Evolutionary conservation across 2,329 filamentous ascomycete genomes (phyloP), one percentile per base, ranked within the genome.

Genomic region (Clarireedia monteithiana): DNA sequence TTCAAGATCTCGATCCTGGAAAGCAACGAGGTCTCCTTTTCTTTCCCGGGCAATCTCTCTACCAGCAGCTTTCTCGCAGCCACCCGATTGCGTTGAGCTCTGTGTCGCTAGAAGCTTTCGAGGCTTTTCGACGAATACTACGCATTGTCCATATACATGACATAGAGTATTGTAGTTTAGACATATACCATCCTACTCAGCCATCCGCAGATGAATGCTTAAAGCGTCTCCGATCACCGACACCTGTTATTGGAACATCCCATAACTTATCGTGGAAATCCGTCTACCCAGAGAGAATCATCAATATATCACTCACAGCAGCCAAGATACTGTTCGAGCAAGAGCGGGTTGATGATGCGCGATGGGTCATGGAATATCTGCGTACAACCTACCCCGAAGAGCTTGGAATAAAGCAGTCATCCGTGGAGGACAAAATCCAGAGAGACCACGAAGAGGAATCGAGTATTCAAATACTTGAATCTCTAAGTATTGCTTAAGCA

Each of bases 281-380:
- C 15, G 30, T 38, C n/a, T 45, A 30, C 15, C 26, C 46, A 14
- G 42, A 50, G 46, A 50, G 39, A 24, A 40, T 55, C 24, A 39
- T 57, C 17, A 39, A 49, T 1, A 51, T 67, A 12, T 60, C 60
- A 17, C 55, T 69, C 17, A 59, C 64, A 34, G 58, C 65, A 7
- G 63, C 66, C 24, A 63, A 60, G 5, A 59, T 63, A 20, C 46
- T 67, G 3, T 60, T 68, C 1, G 58, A 61, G 27, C 42, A 59
- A 3, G 58, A 65, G 7, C 55, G 60, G 15, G 59, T 59, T 20
- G 30, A 52, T 12, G 64, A 68, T 27, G 65, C 64, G 5, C 53
- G 61, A 10, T 61, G 60, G 61, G 56, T 68, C 10, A 62, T 69
- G 59, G 50, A 66, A n/a, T 60, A 62, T 27, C 47, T 68, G 12